phyloP scores from a whole-genome alignment of 306 rosid species.

The Amphicarpaea edgeworthii region DNA sequence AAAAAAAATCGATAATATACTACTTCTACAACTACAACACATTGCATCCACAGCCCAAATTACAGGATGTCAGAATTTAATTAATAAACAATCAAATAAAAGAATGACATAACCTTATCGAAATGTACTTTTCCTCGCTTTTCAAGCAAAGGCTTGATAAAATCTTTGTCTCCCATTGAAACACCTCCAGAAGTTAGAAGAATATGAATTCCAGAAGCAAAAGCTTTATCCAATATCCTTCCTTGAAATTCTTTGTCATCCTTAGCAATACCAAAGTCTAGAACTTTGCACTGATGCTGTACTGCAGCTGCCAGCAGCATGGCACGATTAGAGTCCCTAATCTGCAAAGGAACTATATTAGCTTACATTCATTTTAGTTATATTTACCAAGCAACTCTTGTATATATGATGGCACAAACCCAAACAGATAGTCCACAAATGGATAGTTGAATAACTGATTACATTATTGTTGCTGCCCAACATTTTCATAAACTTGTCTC shows the following conservation, averaged over 20 bases:
- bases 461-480: constrained; percentile 6
- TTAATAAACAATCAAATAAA: constrained; percentile 21
- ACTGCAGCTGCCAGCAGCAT: constrained; percentile 83
- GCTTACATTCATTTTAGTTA: constrained; percentile 30
- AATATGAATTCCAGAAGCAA: constrained; percentile 78
- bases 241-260: constrained; percentile 80
- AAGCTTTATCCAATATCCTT: constrained; percentile 72
- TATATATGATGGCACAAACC: constrained; percentile 14
- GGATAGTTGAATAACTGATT: not conserved
- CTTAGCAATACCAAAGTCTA: constrained; percentile 85
- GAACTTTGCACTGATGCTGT: constrained; percentile 78
- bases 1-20: not conserved
- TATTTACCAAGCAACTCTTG: constrained; percentile 26
- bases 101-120: constrained; percentile 59
- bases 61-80: not conserved
- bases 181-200: constrained; percentile 98
- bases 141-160: constrained; percentile 79
- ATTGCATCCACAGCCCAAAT: constrained; percentile 28
- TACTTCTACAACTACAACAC: constrained; percentile 38
- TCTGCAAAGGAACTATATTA: constrained; percentile 63
- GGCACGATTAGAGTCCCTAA: constrained; percentile 96
- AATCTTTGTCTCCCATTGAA: constrained; percentile 98
- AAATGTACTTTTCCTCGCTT: constrained; percentile 81
- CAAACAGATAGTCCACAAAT: constrained; percentile 35
- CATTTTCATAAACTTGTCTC: not conserved